These are phyloP conservation scores for Neurospora sp. DNA, from an alignment of 495 filamentous ascomycete genomes.

Conservation along the genomic window DNA sequence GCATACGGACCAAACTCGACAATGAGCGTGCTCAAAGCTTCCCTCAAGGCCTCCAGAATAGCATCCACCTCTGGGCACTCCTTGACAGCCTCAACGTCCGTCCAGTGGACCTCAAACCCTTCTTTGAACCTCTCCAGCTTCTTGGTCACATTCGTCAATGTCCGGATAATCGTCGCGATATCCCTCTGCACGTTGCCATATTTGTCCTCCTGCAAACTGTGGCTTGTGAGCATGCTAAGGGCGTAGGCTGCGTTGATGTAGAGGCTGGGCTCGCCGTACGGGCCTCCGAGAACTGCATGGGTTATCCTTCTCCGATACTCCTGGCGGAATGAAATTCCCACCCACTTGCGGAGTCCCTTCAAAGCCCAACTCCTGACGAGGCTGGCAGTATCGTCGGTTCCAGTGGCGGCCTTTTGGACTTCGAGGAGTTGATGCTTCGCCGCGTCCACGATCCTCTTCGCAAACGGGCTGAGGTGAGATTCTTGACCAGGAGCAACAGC, in stretches of 20 bases:
- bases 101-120: slow-evolving; percentile 63
- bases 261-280: slow-evolving; percentile 51
- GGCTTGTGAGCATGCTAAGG: slow-evolving; percentile 56
- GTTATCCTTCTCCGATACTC: slow-evolving; percentile 52
- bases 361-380: slow-evolving; percentile 18
- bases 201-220: slow-evolving; percentile 70
- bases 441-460: slow-evolving; percentile 23
- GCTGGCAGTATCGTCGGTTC: slow-evolving; percentile 28
- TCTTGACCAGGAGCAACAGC: slow-evolving; percentile 52
- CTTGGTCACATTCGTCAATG: slow-evolving; percentile 54
- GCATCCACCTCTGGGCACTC: slow-evolving; percentile 51
- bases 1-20: slow-evolving; percentile 60
- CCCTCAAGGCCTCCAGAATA: slow-evolving; percentile 47
- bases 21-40: slow-evolving; percentile 51
- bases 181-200: slow-evolving; percentile 78
- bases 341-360: slow-evolving; percentile 37
- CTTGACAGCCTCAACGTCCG: slow-evolving; percentile 49
- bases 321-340: slow-evolving; percentile 63
- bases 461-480: slow-evolving; percentile 27
- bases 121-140: slow-evolving; percentile 59
- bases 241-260: slow-evolving; percentile 63
- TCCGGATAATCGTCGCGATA: slow-evolving; percentile 59
- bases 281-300: slow-evolving; percentile 56
- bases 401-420: slow-evolving; percentile 33
- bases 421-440: slow-evolving; percentile 33